Evolutionary conservation across 176 grass and related monocot genomes (phyloP), one percentile per base, ranked within the genome.

Genomic region (Themeda triandra): DNA sequence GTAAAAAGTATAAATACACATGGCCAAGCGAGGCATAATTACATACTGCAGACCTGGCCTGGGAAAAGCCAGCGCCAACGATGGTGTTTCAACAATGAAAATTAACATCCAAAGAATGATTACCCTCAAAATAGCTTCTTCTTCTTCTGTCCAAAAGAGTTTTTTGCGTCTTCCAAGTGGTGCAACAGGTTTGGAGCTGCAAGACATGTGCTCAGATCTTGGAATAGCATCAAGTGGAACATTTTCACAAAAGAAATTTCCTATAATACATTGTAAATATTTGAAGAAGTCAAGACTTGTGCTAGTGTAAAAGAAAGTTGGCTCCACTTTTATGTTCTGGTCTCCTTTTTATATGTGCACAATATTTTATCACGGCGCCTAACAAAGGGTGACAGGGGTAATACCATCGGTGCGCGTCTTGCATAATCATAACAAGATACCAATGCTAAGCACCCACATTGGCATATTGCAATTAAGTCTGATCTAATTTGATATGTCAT

Each of bases 161-260:
- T 83, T 92, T 13, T 29, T 46, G 51, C 91, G 90, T 53, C 92
- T 89, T 58, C 69, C 40, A 88, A 41, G 0, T 31, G 83, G 73
- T 66, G 31, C 80, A 69, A 87, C 42, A 60, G 79, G 51, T 84
- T 91, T 93, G 75, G 85, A 82, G 77, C 95, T 98, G 80, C 59
- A 91, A 78, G 59, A 81, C 56, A 89, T 17, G 56, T 67, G 48
- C 15, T 88, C 58, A 87, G 36, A 31, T 31, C 78, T 72, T 76
- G 31, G 18, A 58, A 80, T 66, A 60, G 10, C 21, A 59, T 62
- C 44, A 78, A 53, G 78, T 62, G 49, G 30, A 12, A 42, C n/a
- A 70, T 23, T 80, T 69, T 25, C 13, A 76, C 24, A 68, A 28
- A 71, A 9, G 33, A 27, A 21, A 8, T n/a, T n/a, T n/a, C n/a